Evolutionary conservation across 257 asterid species (phyloP).

Genomic region (Scutellaria baicalensis): DNA sequence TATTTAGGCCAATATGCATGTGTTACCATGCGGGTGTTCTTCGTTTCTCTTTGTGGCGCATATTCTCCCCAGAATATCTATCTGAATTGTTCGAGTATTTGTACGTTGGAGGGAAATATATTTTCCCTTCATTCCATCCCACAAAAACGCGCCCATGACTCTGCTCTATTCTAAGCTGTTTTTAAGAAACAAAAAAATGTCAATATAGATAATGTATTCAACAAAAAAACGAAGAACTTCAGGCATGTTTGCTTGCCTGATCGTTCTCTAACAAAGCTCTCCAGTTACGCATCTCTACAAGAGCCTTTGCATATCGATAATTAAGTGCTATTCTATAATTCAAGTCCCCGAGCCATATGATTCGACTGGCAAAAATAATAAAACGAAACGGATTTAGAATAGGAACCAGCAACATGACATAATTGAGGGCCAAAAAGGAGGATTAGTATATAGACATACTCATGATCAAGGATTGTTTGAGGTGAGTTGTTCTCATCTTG

Average conservation of each 20-base stretch:
- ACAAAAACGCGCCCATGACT: constrained; percentile 64
- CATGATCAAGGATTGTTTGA: constrained; percentile 79
- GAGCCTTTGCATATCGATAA: constrained; percentile 84
- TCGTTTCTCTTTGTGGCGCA: constrained; percentile 70
- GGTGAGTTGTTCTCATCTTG: constrained; percentile 66
- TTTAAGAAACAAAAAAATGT: background rate
- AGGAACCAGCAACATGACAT: background rate
- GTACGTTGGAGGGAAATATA: constrained; percentile 89
- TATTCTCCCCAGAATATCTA: constrained; percentile 75
- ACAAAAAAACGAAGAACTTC: background rate
- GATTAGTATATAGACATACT: constrained; percentile 27
- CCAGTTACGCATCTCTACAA: constrained; percentile 95
- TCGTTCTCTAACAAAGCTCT: constrained; percentile 78
- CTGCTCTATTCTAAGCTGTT: constrained; percentile 80
- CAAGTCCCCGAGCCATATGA: constrained; percentile 96
- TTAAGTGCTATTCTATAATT: constrained; percentile 80
- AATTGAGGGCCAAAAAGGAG: background rate
- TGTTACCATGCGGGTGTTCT: constrained; percentile 91
- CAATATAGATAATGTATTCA: too few relatives aligned
- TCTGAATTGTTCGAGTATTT: constrained; percentile 87
- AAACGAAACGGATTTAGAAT: background rate
- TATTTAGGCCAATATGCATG: too few relatives aligned
- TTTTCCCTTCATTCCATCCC: constrained; percentile 87
- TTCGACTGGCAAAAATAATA: constrained; percentile 44
- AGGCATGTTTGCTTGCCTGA: constrained; percentile 40